phyloP scores from a whole-genome alignment of 108 stramenopile species.

The Parietichytrium sp. region DNA sequence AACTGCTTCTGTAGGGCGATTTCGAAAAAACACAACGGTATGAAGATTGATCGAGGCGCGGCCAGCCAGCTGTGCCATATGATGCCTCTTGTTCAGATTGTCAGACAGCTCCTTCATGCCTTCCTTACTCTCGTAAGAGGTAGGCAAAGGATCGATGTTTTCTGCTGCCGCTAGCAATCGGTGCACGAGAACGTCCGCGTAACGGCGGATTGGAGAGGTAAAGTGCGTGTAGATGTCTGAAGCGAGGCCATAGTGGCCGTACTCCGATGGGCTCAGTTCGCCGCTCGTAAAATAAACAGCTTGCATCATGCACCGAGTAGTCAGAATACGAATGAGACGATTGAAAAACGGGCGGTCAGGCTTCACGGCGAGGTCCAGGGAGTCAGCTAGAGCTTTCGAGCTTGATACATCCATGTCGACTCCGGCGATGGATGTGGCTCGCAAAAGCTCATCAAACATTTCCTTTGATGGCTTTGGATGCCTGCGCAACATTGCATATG shows the following conservation, averaged over 20 bases:
- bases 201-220: constrained; percentile 97
- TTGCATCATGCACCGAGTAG: constrained; percentile 83
- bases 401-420: constrained; percentile 82
- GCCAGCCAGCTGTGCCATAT: constrained; percentile 90
- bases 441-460: constrained; percentile 89
- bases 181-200: constrained; percentile 98
- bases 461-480: constrained; percentile 90
- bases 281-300: constrained; percentile 89
- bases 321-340: constrained; percentile 89
- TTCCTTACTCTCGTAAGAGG: constrained; percentile 71
- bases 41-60: constrained; percentile 86
- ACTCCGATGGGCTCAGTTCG: constrained; percentile 62
- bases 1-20: constrained; percentile 68
- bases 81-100: constrained; percentile 93
- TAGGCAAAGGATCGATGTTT: constrained; percentile 81
- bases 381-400: constrained; percentile 86
- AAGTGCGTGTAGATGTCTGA: constrained; percentile 99
- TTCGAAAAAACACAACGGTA: constrained; percentile 83
- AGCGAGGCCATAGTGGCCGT: constrained; percentile 94
- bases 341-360: constrained; percentile 83
- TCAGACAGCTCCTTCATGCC: constrained; percentile 83
- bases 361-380: constrained; percentile 78
- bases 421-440: constrained; percentile 72
- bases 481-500: constrained; percentile 84
- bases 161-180: constrained; percentile 91